Conservation (phyloP, 202 grass and related monocot species). For the Zizania palustris region DNA sequence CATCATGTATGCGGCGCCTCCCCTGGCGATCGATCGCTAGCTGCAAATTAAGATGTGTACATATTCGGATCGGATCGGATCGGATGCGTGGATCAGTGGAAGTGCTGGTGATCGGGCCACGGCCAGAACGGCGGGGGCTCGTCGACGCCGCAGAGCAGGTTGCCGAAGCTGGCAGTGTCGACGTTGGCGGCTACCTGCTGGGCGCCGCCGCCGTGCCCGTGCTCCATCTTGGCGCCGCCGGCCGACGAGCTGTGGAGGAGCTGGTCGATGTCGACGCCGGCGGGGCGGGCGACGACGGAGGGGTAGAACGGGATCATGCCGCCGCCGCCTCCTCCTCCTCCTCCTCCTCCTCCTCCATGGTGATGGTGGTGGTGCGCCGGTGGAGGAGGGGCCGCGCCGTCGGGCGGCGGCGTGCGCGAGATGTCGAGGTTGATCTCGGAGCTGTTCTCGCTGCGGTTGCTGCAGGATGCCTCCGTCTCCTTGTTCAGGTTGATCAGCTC, state of each 20-base stretch:
- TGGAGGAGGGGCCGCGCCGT: constrained; percentile 40
- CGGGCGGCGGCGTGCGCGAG: constrained; percentile 71
- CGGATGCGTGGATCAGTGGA: constrained; percentile 55
- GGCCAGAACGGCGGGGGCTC: constrained; percentile 90
- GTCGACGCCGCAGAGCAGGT: constrained; percentile 78
- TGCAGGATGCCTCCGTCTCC: constrained; percentile 98
- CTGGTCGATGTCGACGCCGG: constrained; percentile 70
- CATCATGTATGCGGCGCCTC: background rate
- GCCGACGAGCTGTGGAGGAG: constrained; percentile 58
- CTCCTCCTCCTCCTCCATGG: background rate
- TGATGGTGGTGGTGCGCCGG: constrained; percentile 32
- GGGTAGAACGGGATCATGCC: constrained; percentile 67
- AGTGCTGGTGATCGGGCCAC: constrained; percentile 88
- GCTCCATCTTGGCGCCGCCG: constrained; percentile 52
- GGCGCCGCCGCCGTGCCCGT: constrained; percentile 42
- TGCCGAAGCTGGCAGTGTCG: constrained; percentile 70
- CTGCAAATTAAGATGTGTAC: background rate
- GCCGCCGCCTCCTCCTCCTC: constrained; percentile 13
- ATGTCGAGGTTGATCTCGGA: constrained; percentile 97
- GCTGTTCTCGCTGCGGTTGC: constrained; percentile 98
- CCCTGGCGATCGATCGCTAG: too few species aligned
- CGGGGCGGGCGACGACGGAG: constrained; percentile 37
- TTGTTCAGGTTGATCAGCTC: constrained; percentile 99
- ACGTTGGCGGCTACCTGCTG: constrained; percentile 41
- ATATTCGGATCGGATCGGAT: background rate